Base-by-base conservation (phyloP, 73 alveolate genomes). In the Blepharisma stoltei region DNA sequence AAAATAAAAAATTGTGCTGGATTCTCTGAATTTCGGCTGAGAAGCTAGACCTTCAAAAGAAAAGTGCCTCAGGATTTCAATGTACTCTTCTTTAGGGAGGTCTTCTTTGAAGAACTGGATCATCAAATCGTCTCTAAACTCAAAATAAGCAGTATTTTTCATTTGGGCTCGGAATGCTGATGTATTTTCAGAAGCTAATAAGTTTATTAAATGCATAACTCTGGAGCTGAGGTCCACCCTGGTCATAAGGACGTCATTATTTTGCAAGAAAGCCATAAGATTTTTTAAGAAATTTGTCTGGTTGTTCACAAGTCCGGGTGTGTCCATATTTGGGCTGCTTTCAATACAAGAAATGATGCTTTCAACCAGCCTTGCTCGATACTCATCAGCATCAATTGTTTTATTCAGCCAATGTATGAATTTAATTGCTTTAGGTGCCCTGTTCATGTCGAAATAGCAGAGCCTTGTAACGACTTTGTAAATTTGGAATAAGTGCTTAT, bases 11-110 rank as follows among this genome's bases (percentile, higher is more conserved):
- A 60, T 11, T 18, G 73, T 38, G 23, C 23, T 60, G 18, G 73
- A 60, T 8, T 60, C 73, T 60, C 73, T 60, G 46, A 60, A 60
- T 25, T 60, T 60, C 5, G 73, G 73, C 45, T 60, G 73, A 20
- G 48, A 18, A 1, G 73, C 73, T 18, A 60, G 2, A 4, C 46
- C 23, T 60, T 60, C 73, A 60, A 60, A 1, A 18, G 73, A 60
- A 60, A 60, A 60, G 5, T 38, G 23, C 23, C 23, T 1, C 0
- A 60, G 14, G 18, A n/a, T 38, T 60, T 60, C 73, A 25, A 60
- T 60, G 14, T 14, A 25, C 5, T 14, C 49, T 14, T 25, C 23
- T 60, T 60, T n/a, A 20, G 73, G 73, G 23, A 60, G 73, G 37
- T 60, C 73, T 60, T 60, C 73, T 60, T 60, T 60, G 45, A 60